phyloP scores from a whole-genome alignment of 139 green algal species.

The Micractinium sp. region DNA sequence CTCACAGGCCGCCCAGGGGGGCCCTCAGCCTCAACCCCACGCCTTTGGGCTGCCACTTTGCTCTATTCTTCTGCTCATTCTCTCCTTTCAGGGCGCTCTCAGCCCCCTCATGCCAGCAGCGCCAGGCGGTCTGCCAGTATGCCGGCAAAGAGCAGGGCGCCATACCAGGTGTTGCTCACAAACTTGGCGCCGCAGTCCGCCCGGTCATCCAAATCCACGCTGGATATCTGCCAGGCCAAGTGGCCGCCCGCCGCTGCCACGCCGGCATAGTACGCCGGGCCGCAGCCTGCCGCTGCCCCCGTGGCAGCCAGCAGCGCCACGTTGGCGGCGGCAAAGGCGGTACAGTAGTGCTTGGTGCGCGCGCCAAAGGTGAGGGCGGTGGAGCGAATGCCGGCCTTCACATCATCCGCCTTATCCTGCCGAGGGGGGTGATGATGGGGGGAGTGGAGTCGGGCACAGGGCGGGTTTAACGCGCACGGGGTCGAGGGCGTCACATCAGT shows the following conservation, averaged over 20 bases:
- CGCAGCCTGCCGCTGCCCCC: constrained; percentile 41
- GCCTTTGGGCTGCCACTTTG: too few relatives aligned
- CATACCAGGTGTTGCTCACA: constrained; percentile 89
- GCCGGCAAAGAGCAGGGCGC: constrained; percentile 79
- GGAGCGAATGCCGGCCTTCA: constrained; percentile 86
- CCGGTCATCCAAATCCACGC: constrained; percentile 73
- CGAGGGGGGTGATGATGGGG: background rate
- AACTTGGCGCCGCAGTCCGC: constrained; percentile 91
- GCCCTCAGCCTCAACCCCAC: too few relatives aligned
- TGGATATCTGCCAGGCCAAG: constrained; percentile 78
- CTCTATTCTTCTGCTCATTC: too few relatives aligned
- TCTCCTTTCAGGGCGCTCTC: too few relatives aligned
- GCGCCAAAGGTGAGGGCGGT: constrained; percentile 87
- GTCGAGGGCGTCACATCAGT: too few relatives aligned
- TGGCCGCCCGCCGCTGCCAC: constrained; percentile 64
- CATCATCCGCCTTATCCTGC: constrained; percentile 94
- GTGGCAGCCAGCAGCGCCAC: constrained; percentile 44
- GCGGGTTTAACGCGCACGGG: background rate
- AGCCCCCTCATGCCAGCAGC: background rate
- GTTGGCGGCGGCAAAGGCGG: constrained; percentile 60
- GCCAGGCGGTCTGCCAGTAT: constrained; percentile 78
- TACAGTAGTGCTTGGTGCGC: constrained; percentile 62
- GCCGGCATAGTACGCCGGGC: constrained; percentile 55
- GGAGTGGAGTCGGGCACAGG: too few relatives aligned
- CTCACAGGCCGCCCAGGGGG: too few relatives aligned